A percentile compares a stretch with the other conserved stretches of the same genome.
Evolutionary conservation across 2,329 filamentous ascomycete genomes (phyloP).

Genomic region (Aspergillus udagawae): DNA sequence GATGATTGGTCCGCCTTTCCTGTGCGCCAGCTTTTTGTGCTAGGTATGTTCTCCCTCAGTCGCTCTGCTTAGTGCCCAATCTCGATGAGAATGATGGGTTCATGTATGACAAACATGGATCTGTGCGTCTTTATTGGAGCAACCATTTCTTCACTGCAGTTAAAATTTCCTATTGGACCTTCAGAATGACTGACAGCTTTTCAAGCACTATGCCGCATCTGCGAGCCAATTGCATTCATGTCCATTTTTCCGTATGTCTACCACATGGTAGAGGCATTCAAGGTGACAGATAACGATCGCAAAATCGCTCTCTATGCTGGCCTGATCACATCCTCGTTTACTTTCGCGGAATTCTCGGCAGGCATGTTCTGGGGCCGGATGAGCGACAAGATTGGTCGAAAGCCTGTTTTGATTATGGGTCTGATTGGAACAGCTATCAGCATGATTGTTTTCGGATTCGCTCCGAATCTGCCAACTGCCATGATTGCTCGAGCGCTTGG

Average conservation of each 20-base stretch:
- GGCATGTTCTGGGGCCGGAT: constrained; percentile 89
- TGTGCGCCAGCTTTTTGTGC: constrained; percentile 51
- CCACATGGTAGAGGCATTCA: constrained; percentile 92
- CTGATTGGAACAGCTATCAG: constrained; percentile 86
- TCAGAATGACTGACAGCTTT: constrained; percentile 14
- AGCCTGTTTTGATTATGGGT: constrained; percentile 87
- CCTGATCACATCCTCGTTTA: constrained; percentile 94
- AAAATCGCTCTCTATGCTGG: constrained; percentile 90
- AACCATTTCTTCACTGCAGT: background rate
- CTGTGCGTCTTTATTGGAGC: background rate
- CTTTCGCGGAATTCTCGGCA: constrained; percentile 89
- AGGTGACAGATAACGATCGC: constrained; percentile 71
- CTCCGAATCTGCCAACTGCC: constrained; percentile 74
- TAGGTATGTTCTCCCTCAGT: constrained; percentile 35
- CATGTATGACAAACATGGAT: constrained; percentile 6
- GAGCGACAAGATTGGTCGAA: constrained; percentile 87
- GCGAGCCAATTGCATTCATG: constrained; percentile 99
- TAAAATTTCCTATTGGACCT: background rate
- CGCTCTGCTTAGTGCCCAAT: constrained; percentile 21
- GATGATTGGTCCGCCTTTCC: constrained; percentile 50
- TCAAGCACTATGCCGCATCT: constrained; percentile 85
- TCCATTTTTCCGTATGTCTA: constrained; percentile 98
- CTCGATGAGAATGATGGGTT: constrained; percentile 1
- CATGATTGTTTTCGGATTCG: constrained; percentile 89
- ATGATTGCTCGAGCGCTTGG: constrained; percentile 84